Conservation (phyloP, 202 grass and related monocot genomes). For the Bolboschoenoplectus hybrid region DNA sequence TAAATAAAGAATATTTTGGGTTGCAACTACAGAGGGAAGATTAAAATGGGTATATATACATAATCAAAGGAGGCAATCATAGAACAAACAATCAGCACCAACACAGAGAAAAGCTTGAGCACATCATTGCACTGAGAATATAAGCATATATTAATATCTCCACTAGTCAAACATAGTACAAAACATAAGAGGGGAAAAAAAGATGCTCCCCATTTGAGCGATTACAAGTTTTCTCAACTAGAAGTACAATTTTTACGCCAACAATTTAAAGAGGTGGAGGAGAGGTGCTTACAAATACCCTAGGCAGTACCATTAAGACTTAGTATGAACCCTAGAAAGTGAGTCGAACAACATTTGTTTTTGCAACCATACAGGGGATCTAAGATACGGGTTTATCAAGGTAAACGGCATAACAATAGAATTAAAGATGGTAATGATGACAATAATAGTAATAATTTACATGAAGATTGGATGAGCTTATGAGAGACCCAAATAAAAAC, state of each 20-base stretch:
- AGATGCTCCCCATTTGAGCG: background rate
- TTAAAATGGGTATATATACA: background rate
- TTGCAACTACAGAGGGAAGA: background rate
- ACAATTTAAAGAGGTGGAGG: slow-evolving; percentile 2
- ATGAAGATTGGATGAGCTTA: slow-evolving; percentile 33
- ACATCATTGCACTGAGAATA: slow-evolving; percentile 28
- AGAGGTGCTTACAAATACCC: slow-evolving; percentile 18
- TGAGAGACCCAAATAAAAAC: slow-evolving; percentile 33
- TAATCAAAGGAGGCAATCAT: background rate
- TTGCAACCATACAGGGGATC: slow-evolving; percentile 24
- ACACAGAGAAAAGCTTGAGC: background rate
- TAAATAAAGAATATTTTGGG: background rate
- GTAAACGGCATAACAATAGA: slow-evolving; percentile 18
- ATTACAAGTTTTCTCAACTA: slow-evolving; percentile 14
- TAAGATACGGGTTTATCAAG: slow-evolving; percentile 24
- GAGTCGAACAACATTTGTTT: slow-evolving; percentile 11
- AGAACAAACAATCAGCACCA: slow-evolving; percentile 20
- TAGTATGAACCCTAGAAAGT: slow-evolving; percentile 31
- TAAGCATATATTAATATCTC: slow-evolving; percentile 15
- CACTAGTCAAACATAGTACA: slow-evolving; percentile 37
- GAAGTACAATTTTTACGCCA: slow-evolving; percentile 26
- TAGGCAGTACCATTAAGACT: slow-evolving; percentile 23
- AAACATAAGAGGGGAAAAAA: slow-evolving; percentile 20
- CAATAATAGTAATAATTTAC: slow-evolving; percentile 43
- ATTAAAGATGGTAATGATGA: slow-evolving; percentile 24